Base-by-base conservation (phyloP, 768 basidiomycete genomes). In the Trametes cingulata region DNA sequence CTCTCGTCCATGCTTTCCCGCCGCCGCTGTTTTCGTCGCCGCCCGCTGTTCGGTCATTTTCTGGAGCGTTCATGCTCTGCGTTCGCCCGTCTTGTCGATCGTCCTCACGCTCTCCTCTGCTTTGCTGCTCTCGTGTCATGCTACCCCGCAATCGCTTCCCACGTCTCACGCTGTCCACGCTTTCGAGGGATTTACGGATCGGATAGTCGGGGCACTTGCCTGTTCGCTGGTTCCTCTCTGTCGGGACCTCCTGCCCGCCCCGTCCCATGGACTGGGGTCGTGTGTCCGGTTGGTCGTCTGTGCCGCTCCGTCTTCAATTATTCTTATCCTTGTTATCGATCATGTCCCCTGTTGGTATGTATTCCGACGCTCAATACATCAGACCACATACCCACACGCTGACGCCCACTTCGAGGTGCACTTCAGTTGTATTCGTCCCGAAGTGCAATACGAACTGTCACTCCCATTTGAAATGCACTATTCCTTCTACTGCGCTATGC, bases 151-250 rank as follows among this genome's bases (percentile, higher is more conserved):
- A 20, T 41, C 27, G 56, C 14, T 22, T 29, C 35, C 29, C 27
- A 29, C 19, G 56, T 57, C 56, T 22, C 56, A 57, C 56, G 56
- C 56, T 57, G 56, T 57, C 56, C 39, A 50, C 25, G 56, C 47
- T 49, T 42, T 57, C 46, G 47, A 57, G 35, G 46, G 56, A 49
- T 33, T 40, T 37, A 50, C 53, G 50, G 61, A 41, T 52, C 56
- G 52, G 56, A 58, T 63, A 63, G 56, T 63, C 56, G 52, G 49
- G 37, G 50, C 53, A 53, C 47, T 63, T 63, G 56, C 61, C 57
- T 63, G 15, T 58, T 58, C 52, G 52, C 52, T 53, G 61, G 54
- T 63, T 63, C 61, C 61, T 63, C 33, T 43, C 47, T 40, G 39
- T 58, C 61, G 59, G 61, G 52, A 27, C 33, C 14, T 35, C 17